Evolutionary conservation across 73 alveolate genomes (phyloP), one percentile per base, ranked within the genome.

Genomic region (Paramecium primaurelia): DNA sequence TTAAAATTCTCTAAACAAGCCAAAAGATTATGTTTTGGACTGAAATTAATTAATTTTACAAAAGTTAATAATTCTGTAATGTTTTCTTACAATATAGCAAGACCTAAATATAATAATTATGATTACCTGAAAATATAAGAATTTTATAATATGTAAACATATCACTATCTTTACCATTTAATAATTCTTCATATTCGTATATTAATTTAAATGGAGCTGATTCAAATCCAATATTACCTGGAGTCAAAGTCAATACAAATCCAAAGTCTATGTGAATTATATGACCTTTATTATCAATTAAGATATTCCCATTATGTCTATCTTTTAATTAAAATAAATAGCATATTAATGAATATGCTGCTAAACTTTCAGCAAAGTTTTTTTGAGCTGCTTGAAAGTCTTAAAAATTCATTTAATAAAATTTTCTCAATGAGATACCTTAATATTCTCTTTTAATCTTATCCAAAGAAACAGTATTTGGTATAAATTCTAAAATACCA

Each of bases 301-400:
- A 71, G 20, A 98, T 98, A 90, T 98, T 98, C 20, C 98, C 99
- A 95, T 98, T 98, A 87, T 98, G 99, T 86, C 99, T 92, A 89
- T 98, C 99, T 71, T 97, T 98, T n/a, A 98, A 93, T 89, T 98
- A 94, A 54, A 98, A 92, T 45, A 98, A 80, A 88, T 97, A 98
- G 93, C 99, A 98, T 84, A 96, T 97, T n/a, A 98, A 94, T 12
- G 99, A 96, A 86, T 99, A 99, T 8, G 99, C 99, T 8, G 99
- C 99, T 87, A 97, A 93, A 71, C 99, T 96, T 86, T 98, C 99
- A 34, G 97, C 98, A 92, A 99, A 99, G 93, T 99, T 99, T 94
- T 95, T 97, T 95, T 99, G 95, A 20, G 99, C 99, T 91, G 97
- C 99, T 88, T 97, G 99, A 83, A 95, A 98, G 87, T 95, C 58